These are phyloP conservation scores for Paecilomyces variotii DNA, from an alignment of 2,329 filamentous ascomycete species.

Conservation along the genomic window DNA sequence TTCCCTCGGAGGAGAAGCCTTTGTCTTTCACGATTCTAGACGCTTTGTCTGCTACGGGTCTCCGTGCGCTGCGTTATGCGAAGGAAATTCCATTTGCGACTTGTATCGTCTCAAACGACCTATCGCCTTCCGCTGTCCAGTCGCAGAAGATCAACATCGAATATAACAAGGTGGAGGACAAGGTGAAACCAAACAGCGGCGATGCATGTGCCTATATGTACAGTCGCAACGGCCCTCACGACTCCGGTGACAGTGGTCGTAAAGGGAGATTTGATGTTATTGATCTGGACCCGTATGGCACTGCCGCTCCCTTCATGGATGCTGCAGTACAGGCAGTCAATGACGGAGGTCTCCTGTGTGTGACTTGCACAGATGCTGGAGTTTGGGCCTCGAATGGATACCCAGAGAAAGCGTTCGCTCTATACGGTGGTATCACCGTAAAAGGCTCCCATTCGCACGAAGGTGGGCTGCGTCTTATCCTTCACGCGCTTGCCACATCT, in stretches of 20 bases:
- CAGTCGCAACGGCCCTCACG: conserved; percentile 45
- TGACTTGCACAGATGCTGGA: conserved; percentile 93
- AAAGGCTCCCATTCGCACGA: conserved; percentile 86
- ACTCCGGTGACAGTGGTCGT: conserved; percentile 29
- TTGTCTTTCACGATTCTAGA: conserved; percentile 76
- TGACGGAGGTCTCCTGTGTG: conserved; percentile 83
- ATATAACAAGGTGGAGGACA: conserved; percentile 67
- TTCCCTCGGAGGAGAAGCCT: conserved; percentile 22
- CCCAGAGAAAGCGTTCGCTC: conserved; percentile 81
- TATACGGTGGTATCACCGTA: conserved; percentile 85
- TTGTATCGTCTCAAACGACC: conserved; percentile 79
- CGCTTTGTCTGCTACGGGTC: conserved; percentile 85
- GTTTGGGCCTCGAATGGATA: conserved; percentile 94
- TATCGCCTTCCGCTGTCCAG: conserved; percentile 66
- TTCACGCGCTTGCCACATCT: conserved; percentile 71
- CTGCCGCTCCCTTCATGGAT: conserved; percentile 86
- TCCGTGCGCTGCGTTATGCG: conserved; percentile 84
- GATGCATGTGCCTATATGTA: conserved; percentile 95
- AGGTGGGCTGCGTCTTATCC: conserved; percentile 74
- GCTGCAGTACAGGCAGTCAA: conserved; percentile 78
- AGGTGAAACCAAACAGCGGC: conserved; percentile 64
- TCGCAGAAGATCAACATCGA: conserved; percentile 77
- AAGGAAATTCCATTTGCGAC: conserved; percentile 82
- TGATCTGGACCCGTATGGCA: conserved; percentile 93
- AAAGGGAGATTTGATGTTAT: conserved; percentile 76